Evolutionary conservation across 176 grass and related monocot species (phyloP).

Genomic region (Triticum turgidum): DNA sequence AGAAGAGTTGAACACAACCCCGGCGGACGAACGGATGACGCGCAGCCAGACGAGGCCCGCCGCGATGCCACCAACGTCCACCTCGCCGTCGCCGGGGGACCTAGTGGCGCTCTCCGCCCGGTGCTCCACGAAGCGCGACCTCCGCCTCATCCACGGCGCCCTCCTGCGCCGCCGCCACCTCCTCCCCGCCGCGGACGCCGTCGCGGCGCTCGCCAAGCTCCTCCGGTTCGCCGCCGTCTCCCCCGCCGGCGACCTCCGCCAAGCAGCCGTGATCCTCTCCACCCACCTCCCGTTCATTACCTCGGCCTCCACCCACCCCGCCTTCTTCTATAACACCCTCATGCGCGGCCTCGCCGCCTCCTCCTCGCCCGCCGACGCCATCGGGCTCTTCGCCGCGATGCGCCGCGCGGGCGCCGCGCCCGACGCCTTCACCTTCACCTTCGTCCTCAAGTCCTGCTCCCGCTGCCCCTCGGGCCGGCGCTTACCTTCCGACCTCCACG

Average conservation of each 20-base stretch:
- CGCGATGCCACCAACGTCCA: constrained; percentile 21
- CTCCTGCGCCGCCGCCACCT: constrained; percentile 45
- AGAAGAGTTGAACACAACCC: not conserved
- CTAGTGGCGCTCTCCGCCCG: constrained; percentile 16
- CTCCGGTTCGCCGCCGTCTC: constrained; percentile 61
- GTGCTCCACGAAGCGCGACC: constrained; percentile 30
- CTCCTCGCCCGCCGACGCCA: constrained; percentile 24
- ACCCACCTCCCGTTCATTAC: constrained; percentile 41
- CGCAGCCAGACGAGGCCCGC: not conserved
- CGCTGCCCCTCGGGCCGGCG: constrained; percentile 5
- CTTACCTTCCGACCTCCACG: constrained; percentile 42
- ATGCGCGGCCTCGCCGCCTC: constrained; percentile 47
- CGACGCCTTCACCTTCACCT: constrained; percentile 66
- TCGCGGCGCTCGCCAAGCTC: constrained; percentile 51
- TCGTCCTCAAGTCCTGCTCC: constrained; percentile 51
- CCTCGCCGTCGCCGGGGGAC: constrained; percentile 22
- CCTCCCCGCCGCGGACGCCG: constrained; percentile 24
- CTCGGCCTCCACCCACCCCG: constrained; percentile 31
- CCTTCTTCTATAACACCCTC: constrained; percentile 75
- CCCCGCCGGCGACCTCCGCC: constrained; percentile 46
- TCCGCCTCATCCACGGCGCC: constrained; percentile 45
- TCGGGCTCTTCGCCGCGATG: constrained; percentile 50
- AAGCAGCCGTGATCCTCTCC: constrained; percentile 38
- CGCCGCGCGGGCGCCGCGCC: constrained; percentile 29
- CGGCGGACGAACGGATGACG: not conserved